Conservation (phyloP, 2,329 filamentous ascomycete species). For the Myotisia sp. region DNA sequence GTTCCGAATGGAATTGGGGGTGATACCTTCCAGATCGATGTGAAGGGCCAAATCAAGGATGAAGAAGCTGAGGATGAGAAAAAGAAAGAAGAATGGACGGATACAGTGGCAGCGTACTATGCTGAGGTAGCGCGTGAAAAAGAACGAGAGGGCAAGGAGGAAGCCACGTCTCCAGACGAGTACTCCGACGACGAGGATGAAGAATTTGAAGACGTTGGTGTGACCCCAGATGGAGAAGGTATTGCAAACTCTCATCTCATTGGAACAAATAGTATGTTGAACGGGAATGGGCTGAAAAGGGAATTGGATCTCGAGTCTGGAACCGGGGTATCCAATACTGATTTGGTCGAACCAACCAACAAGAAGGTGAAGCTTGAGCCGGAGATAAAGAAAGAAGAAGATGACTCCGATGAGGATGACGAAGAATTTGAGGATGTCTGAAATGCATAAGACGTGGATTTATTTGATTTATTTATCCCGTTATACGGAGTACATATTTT, state of each 20-base stretch:
- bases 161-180: conserved; percentile 27
- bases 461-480: no score
- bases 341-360: conserved; percentile 29
- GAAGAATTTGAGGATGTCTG: conserved; percentile 33
- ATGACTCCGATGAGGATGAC: conserved; percentile 24
- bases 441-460: conserved; percentile 7
- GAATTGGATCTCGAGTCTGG: conserved; percentile 27
- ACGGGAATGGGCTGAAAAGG: conserved; percentile 22
- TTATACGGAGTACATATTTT: no score
- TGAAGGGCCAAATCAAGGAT: conserved; percentile 15
- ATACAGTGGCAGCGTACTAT: conserved; percentile 35
- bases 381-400: conserved; percentile 25
- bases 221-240: conserved; percentile 19
- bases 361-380: conserved; percentile 33
- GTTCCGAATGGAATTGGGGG: conserved; percentile 9
- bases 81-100: conserved; percentile 29
- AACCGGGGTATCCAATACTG: conserved; percentile 27
- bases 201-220: conserved; percentile 14
- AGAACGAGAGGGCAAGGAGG: conserved; percentile 28
- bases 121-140: conserved; percentile 33
- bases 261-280: conserved; percentile 8
- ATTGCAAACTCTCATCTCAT: conserved; percentile 19
- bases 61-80: conserved; percentile 30
- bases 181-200: conserved; percentile 14
- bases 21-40: conserved; percentile 17